These are phyloP conservation scores for Lasiosphaeria hispida DNA, from an alignment of 495 filamentous ascomycete genomes.

Conservation along the genomic window DNA sequence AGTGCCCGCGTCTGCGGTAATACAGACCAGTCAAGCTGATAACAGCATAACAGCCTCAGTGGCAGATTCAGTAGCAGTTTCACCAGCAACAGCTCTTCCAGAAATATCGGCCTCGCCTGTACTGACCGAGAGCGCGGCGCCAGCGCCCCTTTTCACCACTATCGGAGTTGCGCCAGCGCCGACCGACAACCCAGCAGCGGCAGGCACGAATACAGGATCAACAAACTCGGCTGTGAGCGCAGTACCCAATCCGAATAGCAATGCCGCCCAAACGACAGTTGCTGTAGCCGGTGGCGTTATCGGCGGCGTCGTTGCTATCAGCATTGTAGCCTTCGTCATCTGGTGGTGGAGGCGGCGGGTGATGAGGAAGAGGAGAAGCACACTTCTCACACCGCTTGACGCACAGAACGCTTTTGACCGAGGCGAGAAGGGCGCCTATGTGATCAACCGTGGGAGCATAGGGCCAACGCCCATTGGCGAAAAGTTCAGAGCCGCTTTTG, in stretches of 20 bases:
- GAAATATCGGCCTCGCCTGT: conserved; percentile 18
- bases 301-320: conserved; percentile 46
- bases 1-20: conserved; percentile 20
- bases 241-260: conserved; percentile 18
- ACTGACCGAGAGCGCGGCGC: conserved; percentile 15
- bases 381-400: conserved; percentile 46
- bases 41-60: conserved; percentile 30
- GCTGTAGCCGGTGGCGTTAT: conserved; percentile 50
- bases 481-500: conserved; percentile 37
- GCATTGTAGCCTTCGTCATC: conserved; percentile 44
- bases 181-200: conserved; percentile 14
- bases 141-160: conserved; percentile 23
- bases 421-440: conserved; percentile 41
- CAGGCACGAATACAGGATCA: conserved; percentile 17
- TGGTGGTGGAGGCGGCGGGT: conserved; percentile 48
- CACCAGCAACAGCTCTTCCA: conserved; percentile 15
- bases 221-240: conserved; percentile 20
- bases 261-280: conserved; percentile 36
- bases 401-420: conserved; percentile 21
- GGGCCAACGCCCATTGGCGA: conserved; percentile 40
- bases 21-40: conserved; percentile 35
- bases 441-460: conserved; percentile 40
- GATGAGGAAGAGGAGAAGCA: conserved; percentile 38
- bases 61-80: conserved; percentile 16
- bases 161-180: conserved; percentile 17